Evolutionary conservation across 2,329 filamentous ascomycete species (phyloP), one percentile per base, ranked within the genome.

Genomic region (Pseudogymnoascus sp.): DNA sequence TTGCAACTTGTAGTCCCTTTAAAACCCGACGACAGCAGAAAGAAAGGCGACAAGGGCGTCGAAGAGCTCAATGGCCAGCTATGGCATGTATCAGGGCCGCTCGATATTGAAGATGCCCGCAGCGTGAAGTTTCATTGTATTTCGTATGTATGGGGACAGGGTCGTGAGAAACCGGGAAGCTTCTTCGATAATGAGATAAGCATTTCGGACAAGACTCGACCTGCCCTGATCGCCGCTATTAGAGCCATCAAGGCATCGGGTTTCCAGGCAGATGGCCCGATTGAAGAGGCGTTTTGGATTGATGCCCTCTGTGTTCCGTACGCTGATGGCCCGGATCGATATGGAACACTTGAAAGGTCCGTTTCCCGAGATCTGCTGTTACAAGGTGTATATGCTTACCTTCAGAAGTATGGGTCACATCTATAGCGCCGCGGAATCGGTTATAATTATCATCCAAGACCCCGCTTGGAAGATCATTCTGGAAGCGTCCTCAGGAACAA

Each of bases 251-350:
- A 63, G 3, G 36, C 33, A 5, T 42, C 65, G 8, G 21, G 42
- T 26, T 21, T 33, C 11, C 40, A 64, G 10, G 17, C 36, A 4
- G 42, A 47, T 40, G 47, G 23, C 2, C 57, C 62, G 9, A 61
- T 53, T 4, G 42, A 63, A 9, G 65, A 67, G 17, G 65, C 62
- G 3, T 67, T 67, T 36, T 67, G 66, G 65, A 67, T 68, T 11
- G 67, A 67, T 62, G 67, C 65, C 6, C 47, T 68, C 7, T 68
- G 67, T 47, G 64, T 68, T 19, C 67, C 67, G 15, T 66, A 66
- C 9, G 8, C 42, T 10, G 64, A 66, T 21, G 61, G 28, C 5
- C 50, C 62, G 19, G 61, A 63, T 19, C 50, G 67, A 31, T 60
- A 62, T 21, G 63, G 62, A 4, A 67, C 65, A 3, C 62, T 68